Evolutionary conservation across 2,329 filamentous ascomycete genomes (phyloP).

Genomic region (Xenosphaeropsis pyriputrescens): DNA sequence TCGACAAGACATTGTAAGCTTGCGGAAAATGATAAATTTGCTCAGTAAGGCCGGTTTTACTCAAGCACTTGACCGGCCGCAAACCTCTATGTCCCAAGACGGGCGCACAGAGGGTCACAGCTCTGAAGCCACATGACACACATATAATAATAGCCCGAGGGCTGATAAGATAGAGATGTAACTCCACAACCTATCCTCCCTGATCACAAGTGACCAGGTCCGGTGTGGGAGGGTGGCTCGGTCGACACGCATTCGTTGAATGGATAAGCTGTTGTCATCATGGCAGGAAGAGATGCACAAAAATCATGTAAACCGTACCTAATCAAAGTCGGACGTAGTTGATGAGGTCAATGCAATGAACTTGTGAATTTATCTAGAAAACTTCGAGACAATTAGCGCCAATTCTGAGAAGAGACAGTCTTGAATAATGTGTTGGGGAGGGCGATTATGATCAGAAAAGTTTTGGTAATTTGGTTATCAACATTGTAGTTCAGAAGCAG

Average conservation of each 20-base stretch:
- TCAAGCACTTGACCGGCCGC: slow-evolving; percentile 50
- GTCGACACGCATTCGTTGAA: slow-evolving; percentile 54
- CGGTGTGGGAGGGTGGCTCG: slow-evolving; percentile 63
- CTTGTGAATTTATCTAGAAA: slow-evolving; percentile 20
- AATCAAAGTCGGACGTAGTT: not conserved
- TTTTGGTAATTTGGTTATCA: slow-evolving; percentile 51
- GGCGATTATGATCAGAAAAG: slow-evolving; percentile 31
- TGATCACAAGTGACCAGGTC: slow-evolving; percentile 30
- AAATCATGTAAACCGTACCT: slow-evolving; percentile 7
- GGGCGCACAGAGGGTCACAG: slow-evolving; percentile 29
- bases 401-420: slow-evolving; percentile 1
- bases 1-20: not conserved
- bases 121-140: slow-evolving; percentile 48
- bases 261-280: slow-evolving; percentile 62
- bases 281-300: slow-evolving; percentile 7
- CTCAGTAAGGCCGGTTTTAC: slow-evolving; percentile 55
- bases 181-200: slow-evolving; percentile 69
- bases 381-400: too few species aligned
- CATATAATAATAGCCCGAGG: slow-evolving; percentile 10
- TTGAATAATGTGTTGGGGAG: not conserved
- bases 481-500: slow-evolving; percentile 59
- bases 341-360: slow-evolving; percentile 10
- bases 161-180: slow-evolving; percentile 23
- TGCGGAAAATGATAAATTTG: slow-evolving; percentile 7
- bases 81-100: slow-evolving; percentile 37